These are phyloP conservation scores for Athelia psychrophila DNA, from an alignment of 1,284 basidiomycete species.

Conservation along the genomic window DNA sequence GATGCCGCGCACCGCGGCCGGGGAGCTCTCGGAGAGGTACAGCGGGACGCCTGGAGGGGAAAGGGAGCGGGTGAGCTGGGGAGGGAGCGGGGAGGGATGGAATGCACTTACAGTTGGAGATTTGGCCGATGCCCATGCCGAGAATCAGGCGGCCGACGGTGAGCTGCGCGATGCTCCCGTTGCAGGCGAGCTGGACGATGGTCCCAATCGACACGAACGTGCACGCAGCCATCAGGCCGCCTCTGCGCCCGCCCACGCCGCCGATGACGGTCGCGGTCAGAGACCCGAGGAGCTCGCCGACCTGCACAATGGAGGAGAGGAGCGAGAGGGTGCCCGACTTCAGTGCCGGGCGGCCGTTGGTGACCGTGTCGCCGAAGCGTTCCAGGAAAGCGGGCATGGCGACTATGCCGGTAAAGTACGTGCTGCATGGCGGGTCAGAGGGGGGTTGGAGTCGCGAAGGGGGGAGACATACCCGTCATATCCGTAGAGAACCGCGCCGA, in stretches of 20 bases:
- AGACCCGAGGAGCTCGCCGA: constrained; percentile 12
- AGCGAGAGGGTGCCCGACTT: constrained; percentile 8
- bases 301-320: constrained; percentile 13
- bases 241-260: constrained; percentile 7
- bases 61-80: neutral
- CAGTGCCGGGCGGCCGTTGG: constrained; percentile 4
- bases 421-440: neutral
- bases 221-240: constrained; percentile 7
- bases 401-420: constrained; percentile 12
- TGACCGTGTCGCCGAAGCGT: constrained; percentile 4
- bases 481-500: constrained; percentile 12
- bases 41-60: constrained; percentile 4
- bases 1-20: constrained; percentile 9
- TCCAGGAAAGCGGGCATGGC: constrained; percentile 10
- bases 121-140: constrained; percentile 11
- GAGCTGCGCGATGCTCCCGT: constrained; percentile 8
- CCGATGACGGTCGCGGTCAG: constrained; percentile 10
- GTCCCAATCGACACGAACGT: constrained; percentile 10
- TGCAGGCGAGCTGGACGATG: constrained; percentile 8
- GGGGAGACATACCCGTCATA: neutral
- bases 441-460: too few relatives aligned
- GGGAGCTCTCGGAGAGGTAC: constrained; percentile 11
- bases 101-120: constrained; percentile 6
- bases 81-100: neutral
- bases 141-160: constrained; percentile 10